Evolutionary conservation across 306 rosid species (phyloP), one percentile per base, ranked within the genome.

Genomic region (Abrus precatorius): DNA sequence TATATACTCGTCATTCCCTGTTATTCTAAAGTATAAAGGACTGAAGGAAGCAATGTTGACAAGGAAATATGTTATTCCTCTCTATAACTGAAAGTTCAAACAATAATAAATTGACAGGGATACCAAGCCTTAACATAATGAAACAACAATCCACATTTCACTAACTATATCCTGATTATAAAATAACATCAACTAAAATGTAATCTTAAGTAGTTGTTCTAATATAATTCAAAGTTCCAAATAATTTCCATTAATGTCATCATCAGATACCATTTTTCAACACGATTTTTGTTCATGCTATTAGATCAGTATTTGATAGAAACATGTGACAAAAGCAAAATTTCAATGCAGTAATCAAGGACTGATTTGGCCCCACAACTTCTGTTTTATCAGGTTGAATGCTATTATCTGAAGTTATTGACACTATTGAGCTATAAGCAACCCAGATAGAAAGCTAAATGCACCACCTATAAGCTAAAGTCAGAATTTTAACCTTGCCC

Each of bases 401-500:
- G 59, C 33, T 44, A 74, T 74, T 44, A 70, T 70, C 75, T 62
- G 32, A 75, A 57, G 38, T 69, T 64, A 69, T 49, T 74, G 65
- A 76, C 41, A 41, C 59, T 41, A 65, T 47, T 52, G 50, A 82
- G 64, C 69, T 55, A 60, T 28, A 50, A 66, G 28, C 77, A 69
- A 43, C 80, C 67, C 44, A 30, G 10, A 60, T 44, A 82, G 56
- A 71, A 49, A 56, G 30, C 44, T 80, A 63, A 73, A 38, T 75
- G 56, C 54, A 63, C 50, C 14, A 32, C 12, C 53, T 3, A 75
- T 38, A 45, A 71, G 30, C 67, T 61, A 66, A 54, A 82, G 80
- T 70, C 63, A 75, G 84, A 83, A 80, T 49, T 72, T 70, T 41
- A 78, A 95, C 99, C 99, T 95, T 79, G 94, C 94, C 99, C 99